Percentiles rank a stretch among this genome's conserved stretches.
Evolutionary conservation across 331 rosid genomes (phyloP).

Genomic region (Cydonia oblonga): DNA sequence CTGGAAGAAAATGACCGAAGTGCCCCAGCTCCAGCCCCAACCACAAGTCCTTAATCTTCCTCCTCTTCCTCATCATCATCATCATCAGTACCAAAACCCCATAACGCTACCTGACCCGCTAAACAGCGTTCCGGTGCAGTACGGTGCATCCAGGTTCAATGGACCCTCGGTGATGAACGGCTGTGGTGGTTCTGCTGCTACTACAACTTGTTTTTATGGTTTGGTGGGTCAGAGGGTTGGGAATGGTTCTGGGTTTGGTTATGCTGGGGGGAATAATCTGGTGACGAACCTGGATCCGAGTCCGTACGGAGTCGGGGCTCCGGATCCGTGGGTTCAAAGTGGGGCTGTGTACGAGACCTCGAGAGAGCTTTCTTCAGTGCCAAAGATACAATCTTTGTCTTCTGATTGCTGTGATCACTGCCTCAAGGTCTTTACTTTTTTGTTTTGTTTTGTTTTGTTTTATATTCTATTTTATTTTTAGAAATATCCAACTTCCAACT

Average conservation of each 20-base stretch:
- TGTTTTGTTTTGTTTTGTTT: too few relatives aligned
- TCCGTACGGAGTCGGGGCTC: constrained; percentile 17
- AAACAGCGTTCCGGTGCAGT: constrained; percentile 23
- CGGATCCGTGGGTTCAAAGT: constrained; percentile 7
- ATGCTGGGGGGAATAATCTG: neutral
- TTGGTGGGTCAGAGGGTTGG: constrained; percentile 11
- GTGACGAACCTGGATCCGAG: constrained; percentile 9
- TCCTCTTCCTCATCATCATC: neutral
- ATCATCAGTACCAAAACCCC: constrained; percentile 16
- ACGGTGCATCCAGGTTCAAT: constrained; percentile 20
- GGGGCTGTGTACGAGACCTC: constrained; percentile 45
- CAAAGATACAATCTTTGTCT: constrained; percentile 30
- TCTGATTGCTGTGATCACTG: constrained; percentile 27
- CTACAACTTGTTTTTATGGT: neutral
- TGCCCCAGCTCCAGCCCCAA: constrained; percentile 2
- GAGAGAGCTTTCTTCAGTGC: constrained; percentile 87
- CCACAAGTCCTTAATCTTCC: neutral
- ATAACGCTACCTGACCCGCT: neutral
- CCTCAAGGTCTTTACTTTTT: constrained; percentile 38
- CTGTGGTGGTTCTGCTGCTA: neutral
- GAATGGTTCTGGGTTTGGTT: constrained; percentile 1
- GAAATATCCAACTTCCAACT: too few relatives aligned
- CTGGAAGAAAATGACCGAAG: constrained; percentile 26
- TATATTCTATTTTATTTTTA: neutral
- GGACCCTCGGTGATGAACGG: constrained; percentile 12